Percentiles rank a stretch among this genome's conserved stretches.
Conservation (phyloP, 139 green algal genomes). For the Haematococcus lacustris region DNA sequence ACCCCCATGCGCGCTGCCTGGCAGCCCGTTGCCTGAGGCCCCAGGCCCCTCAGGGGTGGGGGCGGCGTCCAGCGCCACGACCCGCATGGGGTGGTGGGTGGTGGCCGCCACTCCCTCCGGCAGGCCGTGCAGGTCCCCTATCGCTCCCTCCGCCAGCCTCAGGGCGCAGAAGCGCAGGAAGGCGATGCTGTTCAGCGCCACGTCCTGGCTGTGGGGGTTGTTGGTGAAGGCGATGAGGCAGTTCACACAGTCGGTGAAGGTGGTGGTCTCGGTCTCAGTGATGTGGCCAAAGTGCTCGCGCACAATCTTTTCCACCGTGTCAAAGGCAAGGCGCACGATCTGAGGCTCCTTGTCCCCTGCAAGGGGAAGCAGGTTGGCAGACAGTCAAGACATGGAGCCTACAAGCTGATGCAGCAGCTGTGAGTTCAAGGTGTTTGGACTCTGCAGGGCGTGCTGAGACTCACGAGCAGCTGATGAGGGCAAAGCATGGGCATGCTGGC, state of each 20-base stretch:
- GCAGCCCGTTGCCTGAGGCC: too few species aligned
- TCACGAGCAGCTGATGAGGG: too few species aligned
- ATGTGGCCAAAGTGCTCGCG: conserved; percentile 95
- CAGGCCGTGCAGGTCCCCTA: conserved; percentile 61
- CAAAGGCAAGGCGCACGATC: conserved; percentile 84
- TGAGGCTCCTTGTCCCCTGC: conserved; percentile 54
- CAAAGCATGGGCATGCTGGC: too few species aligned
- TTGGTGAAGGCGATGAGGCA: conserved; percentile 99
- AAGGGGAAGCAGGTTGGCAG: not conserved
- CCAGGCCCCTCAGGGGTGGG: too few species aligned
- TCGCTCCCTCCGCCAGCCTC: conserved; percentile 88
- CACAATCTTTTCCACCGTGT: conserved; percentile 97
- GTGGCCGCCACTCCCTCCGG: conserved; percentile 23
- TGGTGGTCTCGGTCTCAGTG: conserved; percentile 94
- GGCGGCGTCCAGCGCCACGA: conserved; percentile 30
- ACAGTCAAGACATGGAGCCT: not conserved
- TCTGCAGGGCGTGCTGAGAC: too few species aligned
- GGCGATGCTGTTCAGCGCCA: conserved; percentile 92
- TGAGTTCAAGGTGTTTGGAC: too few species aligned
- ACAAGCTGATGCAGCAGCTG: too few species aligned
- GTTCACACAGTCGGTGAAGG: conserved; percentile 99
- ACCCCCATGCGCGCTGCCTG: too few species aligned
- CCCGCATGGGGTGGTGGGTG: conserved; percentile 19
- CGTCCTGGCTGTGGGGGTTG: conserved; percentile 87
- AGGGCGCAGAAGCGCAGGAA: conserved; percentile 97